These are phyloP conservation scores for Kwoniella sp. DNA, from an alignment of 768 basidiomycete genomes.

Conservation along the genomic window DNA sequence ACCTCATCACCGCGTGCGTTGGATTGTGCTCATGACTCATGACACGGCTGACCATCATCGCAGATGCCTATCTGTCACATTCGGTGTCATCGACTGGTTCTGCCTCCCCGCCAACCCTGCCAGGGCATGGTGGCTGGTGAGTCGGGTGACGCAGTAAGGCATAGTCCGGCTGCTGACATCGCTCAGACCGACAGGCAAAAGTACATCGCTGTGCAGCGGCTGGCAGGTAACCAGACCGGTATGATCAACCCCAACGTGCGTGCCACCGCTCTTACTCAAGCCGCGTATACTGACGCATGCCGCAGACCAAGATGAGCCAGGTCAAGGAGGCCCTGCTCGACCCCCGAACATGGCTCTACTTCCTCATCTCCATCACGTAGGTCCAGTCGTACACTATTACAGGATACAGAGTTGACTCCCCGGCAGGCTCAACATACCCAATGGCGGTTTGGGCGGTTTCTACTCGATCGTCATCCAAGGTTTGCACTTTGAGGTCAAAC, in stretches of 20 bases:
- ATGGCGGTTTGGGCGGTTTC: constrained; percentile 29
- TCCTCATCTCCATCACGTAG: constrained; percentile 29
- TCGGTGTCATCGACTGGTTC: constrained; percentile 22
- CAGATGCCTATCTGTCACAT: constrained; percentile 17
- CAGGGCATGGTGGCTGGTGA: constrained; percentile 33
- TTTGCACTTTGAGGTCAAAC: constrained; percentile 23
- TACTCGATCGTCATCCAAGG: constrained; percentile 24
- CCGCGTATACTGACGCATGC: background rate
- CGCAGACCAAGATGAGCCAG: constrained; percentile 18
- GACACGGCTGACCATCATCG: background rate
- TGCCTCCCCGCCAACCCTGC: constrained; percentile 33
- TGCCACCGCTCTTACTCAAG: background rate
- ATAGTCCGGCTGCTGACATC: background rate
- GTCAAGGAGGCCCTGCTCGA: constrained; percentile 31
- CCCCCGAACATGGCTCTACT: constrained; percentile 34
- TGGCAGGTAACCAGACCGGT: constrained; percentile 29
- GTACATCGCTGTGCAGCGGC: constrained; percentile 27
- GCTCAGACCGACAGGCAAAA: constrained; percentile 22
- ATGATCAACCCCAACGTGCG: constrained; percentile 34
- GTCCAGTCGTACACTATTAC: too few relatives aligned
- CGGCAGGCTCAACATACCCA: constrained; percentile 31
- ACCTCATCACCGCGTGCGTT: constrained; percentile 14
- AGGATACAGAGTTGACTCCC: background rate
- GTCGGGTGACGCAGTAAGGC: background rate
- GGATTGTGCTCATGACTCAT: background rate